Base-by-base conservation (phyloP, 2,329 filamentous ascomycete genomes). In the Elsinoe australis region DNA sequence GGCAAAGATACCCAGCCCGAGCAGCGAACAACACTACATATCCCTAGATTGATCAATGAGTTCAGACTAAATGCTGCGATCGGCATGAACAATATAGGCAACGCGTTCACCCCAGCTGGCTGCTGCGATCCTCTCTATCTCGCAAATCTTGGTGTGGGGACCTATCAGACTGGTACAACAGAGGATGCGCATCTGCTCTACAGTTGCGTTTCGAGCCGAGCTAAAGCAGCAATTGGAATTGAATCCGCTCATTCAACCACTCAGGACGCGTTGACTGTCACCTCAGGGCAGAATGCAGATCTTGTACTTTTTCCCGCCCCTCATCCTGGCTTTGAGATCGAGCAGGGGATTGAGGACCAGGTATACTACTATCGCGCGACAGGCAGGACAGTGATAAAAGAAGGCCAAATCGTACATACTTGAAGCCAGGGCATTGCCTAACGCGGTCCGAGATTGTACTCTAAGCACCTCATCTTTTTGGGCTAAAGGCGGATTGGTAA, bases 51-150 rank as follows among this genome's bases (percentile, higher is more conserved):
- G 65, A 81, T 85, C 51, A 68, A 71, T 31, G 66, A 75, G 17
- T 71, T 79, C 51, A 70, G 69, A 0, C 59, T 86, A 3, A 71
- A 79, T 51, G 79, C 72, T 15, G 78, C 78, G 10, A 71, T 86
- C 4, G 75, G 79, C 1, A 71, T 84, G 29, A 86, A 86, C 58
- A 87, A 87, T 56, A 76, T 87, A 10, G 82, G 82, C 14, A 87
- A 87, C 58, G 80, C 82, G 0, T 86, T 87, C 56, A 86, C 83
- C 5, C 83, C 83, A 0, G 77, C 81, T 57, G 83, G 82, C 0
- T 78, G 69, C 14, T 79, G 75, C 31, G 83, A 86, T 64, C 82
- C 82, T 1, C 59, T 87, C 41, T 69, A 69, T 32, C 65, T 85
- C 34, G 80, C 81, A 15, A 78, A 73, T 54, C 64, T 80, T 46